These are phyloP conservation scores for Plasmodium blacklocki DNA, from an alignment of 169 alveolate species.

Conservation along the genomic window DNA sequence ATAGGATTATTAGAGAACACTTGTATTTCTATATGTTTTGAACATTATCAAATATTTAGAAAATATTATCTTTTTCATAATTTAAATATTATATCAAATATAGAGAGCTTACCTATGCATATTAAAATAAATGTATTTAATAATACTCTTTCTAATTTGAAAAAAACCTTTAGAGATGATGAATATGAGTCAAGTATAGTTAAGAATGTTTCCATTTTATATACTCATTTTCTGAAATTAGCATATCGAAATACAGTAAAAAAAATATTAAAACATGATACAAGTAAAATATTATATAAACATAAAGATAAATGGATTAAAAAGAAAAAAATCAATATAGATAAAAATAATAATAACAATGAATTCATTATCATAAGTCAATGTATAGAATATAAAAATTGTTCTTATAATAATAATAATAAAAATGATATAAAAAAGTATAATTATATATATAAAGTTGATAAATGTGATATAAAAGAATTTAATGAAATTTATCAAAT, in stretches of 20 bases:
- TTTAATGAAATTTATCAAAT: conserved; percentile 58
- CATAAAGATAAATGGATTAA: conserved; percentile 61
- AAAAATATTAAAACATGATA: conserved; percentile 45
- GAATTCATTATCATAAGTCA: not conserved
- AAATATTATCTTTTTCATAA: conserved; percentile 65
- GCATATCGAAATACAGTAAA: conserved; percentile 71
- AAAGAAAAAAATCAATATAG: conserved; percentile 11
- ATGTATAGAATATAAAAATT: not conserved
- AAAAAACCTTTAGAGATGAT: conserved; percentile 22
- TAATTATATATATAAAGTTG: conserved; percentile 56
- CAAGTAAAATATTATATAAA: conserved; percentile 33
- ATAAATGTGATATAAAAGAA: conserved; percentile 37
- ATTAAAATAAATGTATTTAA: conserved; percentile 19
- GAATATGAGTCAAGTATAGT: conserved; percentile 14
- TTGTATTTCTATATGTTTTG: conserved; percentile 66
- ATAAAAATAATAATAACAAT: not conserved
- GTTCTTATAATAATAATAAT: not conserved
- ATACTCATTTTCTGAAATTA: conserved; percentile 49
- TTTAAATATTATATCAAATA: conserved; percentile 31
- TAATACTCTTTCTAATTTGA: conserved; percentile 8
- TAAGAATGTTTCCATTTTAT: conserved; percentile 31
- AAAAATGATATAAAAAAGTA: not conserved
- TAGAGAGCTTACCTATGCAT: conserved; percentile 74
- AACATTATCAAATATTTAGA: conserved; percentile 64
- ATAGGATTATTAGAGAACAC: conserved; percentile 48